These are phyloP conservation scores for Lentinula sp. DNA, from an alignment of 768 basidiomycete genomes.

Conservation along the genomic window DNA sequence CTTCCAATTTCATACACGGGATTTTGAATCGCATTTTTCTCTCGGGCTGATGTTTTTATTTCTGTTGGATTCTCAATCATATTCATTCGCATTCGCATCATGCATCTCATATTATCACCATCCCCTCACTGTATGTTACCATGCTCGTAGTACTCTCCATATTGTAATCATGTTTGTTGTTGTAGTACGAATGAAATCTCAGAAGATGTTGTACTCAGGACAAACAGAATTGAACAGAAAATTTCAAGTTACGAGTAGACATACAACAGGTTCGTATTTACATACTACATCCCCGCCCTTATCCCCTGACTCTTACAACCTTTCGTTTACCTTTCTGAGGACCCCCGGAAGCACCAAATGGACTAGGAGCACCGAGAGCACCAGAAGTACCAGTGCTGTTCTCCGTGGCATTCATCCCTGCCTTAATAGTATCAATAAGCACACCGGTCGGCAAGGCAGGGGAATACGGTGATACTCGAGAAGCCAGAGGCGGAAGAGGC, in stretches of 20 bases:
- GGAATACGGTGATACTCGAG: slow-evolving; percentile 74
- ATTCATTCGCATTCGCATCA: neutral
- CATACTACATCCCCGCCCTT: neutral
- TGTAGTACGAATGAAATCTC: neutral
- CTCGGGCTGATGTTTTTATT: neutral
- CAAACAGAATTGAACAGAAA: neutral
- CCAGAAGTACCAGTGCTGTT: slow-evolving; percentile 30
- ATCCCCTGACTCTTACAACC: slow-evolving; percentile 69
- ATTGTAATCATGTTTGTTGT: neutral
- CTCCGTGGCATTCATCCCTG: slow-evolving; percentile 72
- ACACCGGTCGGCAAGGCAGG: slow-evolving; percentile 74
- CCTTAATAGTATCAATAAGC: slow-evolving; percentile 78
- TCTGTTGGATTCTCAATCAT: neutral
- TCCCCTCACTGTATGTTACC: neutral
- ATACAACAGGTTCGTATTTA: neutral
- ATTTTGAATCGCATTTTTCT: neutral
- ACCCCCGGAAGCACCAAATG: slow-evolving; percentile 17
- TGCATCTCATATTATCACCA: neutral
- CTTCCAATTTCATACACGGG: neutral
- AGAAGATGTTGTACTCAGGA: neutral
- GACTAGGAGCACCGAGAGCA: slow-evolving; percentile 27
- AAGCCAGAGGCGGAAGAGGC: slow-evolving; percentile 67
- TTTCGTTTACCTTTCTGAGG: slow-evolving; percentile 75
- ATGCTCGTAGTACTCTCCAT: neutral
- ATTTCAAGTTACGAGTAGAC: neutral